Evolutionary conservation across 148 eudicot genomes (phyloP).

Genomic region (Heliosperma pusillum): DNA sequence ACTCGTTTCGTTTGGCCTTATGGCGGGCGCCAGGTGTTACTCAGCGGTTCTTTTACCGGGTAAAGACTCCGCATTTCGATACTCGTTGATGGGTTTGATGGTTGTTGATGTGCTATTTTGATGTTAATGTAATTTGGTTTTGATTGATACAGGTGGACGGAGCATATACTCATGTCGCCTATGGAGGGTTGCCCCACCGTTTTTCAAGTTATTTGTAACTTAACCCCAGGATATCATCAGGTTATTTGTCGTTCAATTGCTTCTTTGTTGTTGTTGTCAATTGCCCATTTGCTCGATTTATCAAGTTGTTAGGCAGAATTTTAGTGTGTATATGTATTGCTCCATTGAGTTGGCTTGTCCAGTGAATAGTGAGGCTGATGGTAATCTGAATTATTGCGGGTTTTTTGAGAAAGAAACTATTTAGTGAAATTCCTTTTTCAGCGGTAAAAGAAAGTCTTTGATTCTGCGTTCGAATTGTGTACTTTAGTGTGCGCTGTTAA

Average conservation of each 20-base stretch:
- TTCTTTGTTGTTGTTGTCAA: not conserved
- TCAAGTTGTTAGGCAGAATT: not conserved
- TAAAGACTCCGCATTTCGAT: slow-evolving; percentile 20
- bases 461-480: too few species aligned
- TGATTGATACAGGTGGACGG: slow-evolving; percentile 46
- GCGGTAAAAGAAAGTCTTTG: too few species aligned
- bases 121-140: not conserved
- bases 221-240: slow-evolving; percentile 64
- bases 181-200: slow-evolving; percentile 65
- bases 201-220: slow-evolving; percentile 59
- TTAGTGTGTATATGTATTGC: not conserved
- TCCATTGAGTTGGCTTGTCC: not conserved
- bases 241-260: slow-evolving; percentile 22
- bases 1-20: slow-evolving; percentile 33
- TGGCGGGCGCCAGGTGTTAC: slow-evolving; percentile 40
- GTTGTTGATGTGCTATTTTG: slow-evolving; percentile 10
- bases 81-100: not conserved
- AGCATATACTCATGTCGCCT: slow-evolving; percentile 59
- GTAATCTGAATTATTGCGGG: not conserved
- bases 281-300: not conserved
- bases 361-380: not conserved
- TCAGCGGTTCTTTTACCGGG: slow-evolving; percentile 47
- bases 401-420: too few species aligned
- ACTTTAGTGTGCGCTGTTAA: too few species aligned
- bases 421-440: too few species aligned